Evolutionary conservation across 2,329 filamentous ascomycete species (phyloP).

Genomic region (Clonostachys rosea): DNA sequence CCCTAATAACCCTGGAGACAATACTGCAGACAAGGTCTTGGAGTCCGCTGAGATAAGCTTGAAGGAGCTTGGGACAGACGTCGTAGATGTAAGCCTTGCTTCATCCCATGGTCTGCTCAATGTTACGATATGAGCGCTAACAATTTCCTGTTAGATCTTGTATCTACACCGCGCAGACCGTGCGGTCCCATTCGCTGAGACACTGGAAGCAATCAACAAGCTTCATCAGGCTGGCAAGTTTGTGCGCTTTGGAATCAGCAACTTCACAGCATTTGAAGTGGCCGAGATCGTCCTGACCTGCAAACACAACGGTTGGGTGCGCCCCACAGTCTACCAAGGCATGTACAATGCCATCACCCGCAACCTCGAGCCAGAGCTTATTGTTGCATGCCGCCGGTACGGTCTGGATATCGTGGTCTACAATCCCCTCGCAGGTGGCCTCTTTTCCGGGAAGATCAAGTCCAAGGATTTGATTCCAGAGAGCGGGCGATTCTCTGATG

Average conservation of each 20-base stretch:
- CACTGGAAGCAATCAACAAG: conserved; percentile 71
- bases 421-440: conserved; percentile 76
- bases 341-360: conserved; percentile 85
- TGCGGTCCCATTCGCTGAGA: conserved; percentile 71
- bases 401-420: conserved; percentile 77
- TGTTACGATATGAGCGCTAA: neutral
- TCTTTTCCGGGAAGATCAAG: conserved; percentile 79
- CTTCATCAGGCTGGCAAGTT: conserved; percentile 86
- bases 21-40: conserved; percentile 60
- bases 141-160: conserved; percentile 18
- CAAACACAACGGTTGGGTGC: conserved; percentile 75
- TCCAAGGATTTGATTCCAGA: conserved; percentile 54
- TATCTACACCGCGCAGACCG: conserved; percentile 44
- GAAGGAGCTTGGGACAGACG: conserved; percentile 67
- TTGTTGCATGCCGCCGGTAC: conserved; percentile 70
- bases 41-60: conserved; percentile 64
- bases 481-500: conserved; percentile 67
- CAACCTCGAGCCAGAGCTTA: conserved; percentile 69
- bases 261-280: conserved; percentile 84
- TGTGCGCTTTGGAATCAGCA: conserved; percentile 72
- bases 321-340: conserved; percentile 79
- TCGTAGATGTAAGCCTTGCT: conserved; percentile 54
- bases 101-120: neutral
- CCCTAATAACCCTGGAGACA: conserved; percentile 51
- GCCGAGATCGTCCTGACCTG: conserved; percentile 79